A percentile compares a stretch with the other conserved stretches of the same genome.
These are phyloP conservation scores for Kwoniella mangroviensis DNA, from an alignment of 768 basidiomycete species.

Conservation along the genomic window DNA sequence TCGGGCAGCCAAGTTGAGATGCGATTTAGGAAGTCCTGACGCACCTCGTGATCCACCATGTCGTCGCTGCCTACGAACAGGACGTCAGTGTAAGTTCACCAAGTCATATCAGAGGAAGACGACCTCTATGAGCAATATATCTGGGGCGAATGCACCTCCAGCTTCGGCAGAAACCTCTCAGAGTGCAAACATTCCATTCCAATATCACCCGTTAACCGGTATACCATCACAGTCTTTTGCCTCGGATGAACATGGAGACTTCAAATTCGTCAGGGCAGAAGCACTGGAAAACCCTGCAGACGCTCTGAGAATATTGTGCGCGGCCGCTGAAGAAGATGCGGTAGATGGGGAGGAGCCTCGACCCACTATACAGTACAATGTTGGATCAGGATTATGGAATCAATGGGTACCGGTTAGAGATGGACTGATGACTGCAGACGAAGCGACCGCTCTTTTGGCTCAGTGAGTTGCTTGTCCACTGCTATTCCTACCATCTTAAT, in stretches of 20 bases:
- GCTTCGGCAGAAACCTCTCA: neutral
- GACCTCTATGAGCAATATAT: neutral
- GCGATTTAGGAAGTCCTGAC: conserved; percentile 9
- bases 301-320: conserved; percentile 13
- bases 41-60: conserved; percentile 12
- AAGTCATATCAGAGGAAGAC: conserved; percentile 8
- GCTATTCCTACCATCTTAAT: too few species aligned
- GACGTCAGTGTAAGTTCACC: conserved; percentile 12
- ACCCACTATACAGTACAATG: neutral
- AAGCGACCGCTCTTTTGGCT: conserved; percentile 5
- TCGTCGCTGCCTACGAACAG: conserved; percentile 6
- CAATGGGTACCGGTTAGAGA: conserved; percentile 16
- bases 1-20: conserved; percentile 6
- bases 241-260: neutral
- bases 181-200: neutral
- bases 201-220: neutral
- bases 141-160: neutral
- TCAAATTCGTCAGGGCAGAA: conserved; percentile 9
- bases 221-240: neutral
- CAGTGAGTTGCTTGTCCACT: neutral
- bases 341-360: neutral
- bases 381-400: conserved; percentile 16
- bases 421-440: conserved; percentile 8
- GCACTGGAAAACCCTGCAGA: conserved; percentile 11
- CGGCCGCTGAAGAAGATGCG: conserved; percentile 4